Evolutionary conservation across 495 filamentous ascomycete genomes (phyloP), one percentile per base, ranked within the genome.

Genomic region (Viridothelium virens): DNA sequence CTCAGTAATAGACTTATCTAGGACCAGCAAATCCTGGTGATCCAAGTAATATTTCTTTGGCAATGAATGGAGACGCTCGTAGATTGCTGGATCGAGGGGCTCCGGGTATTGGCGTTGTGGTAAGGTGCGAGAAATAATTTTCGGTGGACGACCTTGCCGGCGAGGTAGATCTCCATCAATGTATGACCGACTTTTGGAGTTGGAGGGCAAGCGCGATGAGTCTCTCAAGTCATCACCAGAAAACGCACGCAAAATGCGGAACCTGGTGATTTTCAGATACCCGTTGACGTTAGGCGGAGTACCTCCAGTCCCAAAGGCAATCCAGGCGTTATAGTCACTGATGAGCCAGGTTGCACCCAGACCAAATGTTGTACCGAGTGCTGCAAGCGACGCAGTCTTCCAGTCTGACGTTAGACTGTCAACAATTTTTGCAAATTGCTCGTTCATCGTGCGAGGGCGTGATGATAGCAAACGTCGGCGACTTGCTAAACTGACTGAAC

Each of bases 211-310:
- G 7, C 53, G 53, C 0, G 53, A 59, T 7, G 53, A 33, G 53
- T 59, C 53, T 59, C 2, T 59, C 53, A 59, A 14, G 53, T 59
- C 31, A 14, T 59, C 53, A 36, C 53, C 31, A 2, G 53, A 59
- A 5, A 59, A 31, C 7, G 53, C 53, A 59, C 53, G 53, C 7
- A 33, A 31, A 36, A 59, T 36, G 50, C 73, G 72, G 62, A 79
- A 74, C 7, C 74, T 67, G 7, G 69, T 86, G 71, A 95, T 86
- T 31, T 81, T 82, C 63, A 90, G 76, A 76, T 91, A 95, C 56
- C 90, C 91, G 14, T 73, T 59, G 67, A 89, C 82, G 3, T 89
- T 92, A 2, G 84, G 83, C 0, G 91, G 90, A 0, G 89, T 92
- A 56, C 91, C 91, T 31, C 91, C 91, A 11, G 14, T 44, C 14